Conservation (phyloP, 768 basidiomycete species). For the Panellus pusillus region DNA sequence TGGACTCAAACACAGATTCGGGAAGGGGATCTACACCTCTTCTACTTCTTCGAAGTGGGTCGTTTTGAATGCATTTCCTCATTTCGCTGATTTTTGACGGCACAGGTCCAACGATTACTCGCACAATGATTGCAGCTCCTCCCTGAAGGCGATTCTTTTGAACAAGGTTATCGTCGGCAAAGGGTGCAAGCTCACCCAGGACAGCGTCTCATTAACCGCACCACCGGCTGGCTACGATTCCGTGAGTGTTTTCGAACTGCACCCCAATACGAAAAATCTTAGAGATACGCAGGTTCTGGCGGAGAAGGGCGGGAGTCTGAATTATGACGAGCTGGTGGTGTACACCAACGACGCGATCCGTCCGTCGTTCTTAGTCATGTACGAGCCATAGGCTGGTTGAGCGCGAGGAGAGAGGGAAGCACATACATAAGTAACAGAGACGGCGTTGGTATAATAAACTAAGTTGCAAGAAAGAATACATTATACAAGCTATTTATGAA, state of each 20-base stretch:
- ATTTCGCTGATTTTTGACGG: neutral
- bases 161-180: conserved; percentile 76
- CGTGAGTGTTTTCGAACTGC: conserved; percentile 37
- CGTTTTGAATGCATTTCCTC: neutral
- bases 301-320: conserved; percentile 64
- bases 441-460: neutral
- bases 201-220: conserved; percentile 52
- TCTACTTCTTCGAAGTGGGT: conserved; percentile 75
- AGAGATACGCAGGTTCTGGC: conserved; percentile 52
- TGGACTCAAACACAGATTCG: conserved; percentile 45
- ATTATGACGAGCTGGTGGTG: conserved; percentile 72
- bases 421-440: neutral
- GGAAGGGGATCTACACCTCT: conserved; percentile 71
- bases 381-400: conserved; percentile 43
- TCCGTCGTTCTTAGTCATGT: conserved; percentile 70
- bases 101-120: conserved; percentile 70
- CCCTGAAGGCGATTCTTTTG: conserved; percentile 63
- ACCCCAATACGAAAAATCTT: neutral
- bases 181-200: conserved; percentile 63
- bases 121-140: conserved; percentile 52
- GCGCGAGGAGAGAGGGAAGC: neutral
- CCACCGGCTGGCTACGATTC: conserved; percentile 69
- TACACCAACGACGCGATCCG: conserved; percentile 72
- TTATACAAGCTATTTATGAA: conserved; percentile 35
- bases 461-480: neutral